Evolutionary conservation across 345 rosid genomes (phyloP).

Genomic region (Firmiana major): DNA sequence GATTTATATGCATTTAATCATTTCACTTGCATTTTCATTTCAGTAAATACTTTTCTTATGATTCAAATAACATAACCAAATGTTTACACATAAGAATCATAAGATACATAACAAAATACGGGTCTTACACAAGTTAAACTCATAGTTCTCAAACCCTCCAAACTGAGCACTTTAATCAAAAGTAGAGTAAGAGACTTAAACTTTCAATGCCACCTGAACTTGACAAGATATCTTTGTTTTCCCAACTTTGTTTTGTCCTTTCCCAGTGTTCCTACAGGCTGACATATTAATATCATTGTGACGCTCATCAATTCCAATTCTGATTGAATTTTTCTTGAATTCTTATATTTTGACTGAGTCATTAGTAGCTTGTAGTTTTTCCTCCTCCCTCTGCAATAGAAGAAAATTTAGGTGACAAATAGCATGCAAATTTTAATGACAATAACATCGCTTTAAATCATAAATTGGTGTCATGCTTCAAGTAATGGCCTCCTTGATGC

Average conservation of each 20-base stretch:
- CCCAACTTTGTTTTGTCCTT: slow-evolving; percentile 47
- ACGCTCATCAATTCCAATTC: slow-evolving; percentile 46
- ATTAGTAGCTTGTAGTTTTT: slow-evolving; percentile 42
- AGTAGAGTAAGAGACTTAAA: slow-evolving; percentile 31
- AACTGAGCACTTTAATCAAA: slow-evolving; percentile 16
- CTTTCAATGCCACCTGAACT: slow-evolving; percentile 84
- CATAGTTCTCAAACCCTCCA: slow-evolving; percentile 15
- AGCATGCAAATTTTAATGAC: background rate
- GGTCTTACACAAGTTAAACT: background rate
- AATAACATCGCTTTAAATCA: slow-evolving; percentile 56
- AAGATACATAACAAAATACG: too few relatives aligned
- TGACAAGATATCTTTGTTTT: slow-evolving; percentile 97
- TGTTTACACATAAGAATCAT: too few relatives aligned
- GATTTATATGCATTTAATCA: too few relatives aligned
- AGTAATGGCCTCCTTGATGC: slow-evolving; percentile 38
- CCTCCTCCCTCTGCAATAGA: slow-evolving; percentile 67
- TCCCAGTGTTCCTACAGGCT: slow-evolving; percentile 54
- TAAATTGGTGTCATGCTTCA: slow-evolving; percentile 40
- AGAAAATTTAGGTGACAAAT: background rate
- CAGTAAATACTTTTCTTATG: too few relatives aligned
- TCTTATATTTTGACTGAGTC: slow-evolving; percentile 41
- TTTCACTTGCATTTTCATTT: too few relatives aligned
- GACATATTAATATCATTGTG: slow-evolving; percentile 46
- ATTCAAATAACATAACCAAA: too few relatives aligned
- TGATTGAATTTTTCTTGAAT: slow-evolving; percentile 29